These are phyloP conservation scores for Mycena filopes DNA, from an alignment of 768 basidiomycete genomes.

Conservation along the genomic window DNA sequence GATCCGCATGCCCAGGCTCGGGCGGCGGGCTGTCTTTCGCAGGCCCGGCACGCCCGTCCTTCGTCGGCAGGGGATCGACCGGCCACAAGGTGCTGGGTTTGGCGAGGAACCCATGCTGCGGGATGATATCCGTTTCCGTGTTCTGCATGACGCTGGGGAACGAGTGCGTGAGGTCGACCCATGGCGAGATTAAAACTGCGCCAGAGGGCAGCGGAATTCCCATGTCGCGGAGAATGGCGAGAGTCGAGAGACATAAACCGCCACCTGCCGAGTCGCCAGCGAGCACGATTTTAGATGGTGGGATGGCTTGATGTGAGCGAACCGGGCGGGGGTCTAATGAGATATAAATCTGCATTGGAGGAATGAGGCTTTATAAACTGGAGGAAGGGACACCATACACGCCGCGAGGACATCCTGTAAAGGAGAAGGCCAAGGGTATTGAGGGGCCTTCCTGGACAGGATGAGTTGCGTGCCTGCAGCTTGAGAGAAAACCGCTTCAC, in stretches of 20 bases:
- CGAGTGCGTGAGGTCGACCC: slow-evolving; percentile 88
- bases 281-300: slow-evolving; percentile 75
- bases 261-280: slow-evolving; percentile 85
- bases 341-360: slow-evolving; percentile 67
- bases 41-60: slow-evolving; percentile 47
- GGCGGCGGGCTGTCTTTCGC: slow-evolving; percentile 56
- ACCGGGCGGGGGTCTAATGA: slow-evolving; percentile 73
- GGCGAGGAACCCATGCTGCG: slow-evolving; percentile 68
- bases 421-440: slow-evolving; percentile 86
- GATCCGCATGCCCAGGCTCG: slow-evolving; percentile 60
- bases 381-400: slow-evolving; percentile 49
- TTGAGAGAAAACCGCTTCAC: slow-evolving; percentile 28
- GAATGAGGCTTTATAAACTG: background rate
- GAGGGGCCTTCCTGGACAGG: slow-evolving; percentile 74
- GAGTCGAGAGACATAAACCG: slow-evolving; percentile 66
- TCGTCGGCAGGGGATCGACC: slow-evolving; percentile 49
- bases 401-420: slow-evolving; percentile 82
- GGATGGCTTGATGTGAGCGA: slow-evolving; percentile 72
- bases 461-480: background rate
- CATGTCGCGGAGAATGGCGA: slow-evolving; percentile 76
- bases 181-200: slow-evolving; percentile 82
- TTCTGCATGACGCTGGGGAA: slow-evolving; percentile 83
- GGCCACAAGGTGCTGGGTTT: slow-evolving; percentile 72
- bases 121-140: slow-evolving; percentile 73
- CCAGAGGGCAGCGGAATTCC: slow-evolving; percentile 79